A percentile compares a stretch with the other conserved stretches of the same genome.
Evolutionary conservation across 495 filamentous ascomycete genomes (phyloP).

Genomic region (Penicillium bialowiezense): DNA sequence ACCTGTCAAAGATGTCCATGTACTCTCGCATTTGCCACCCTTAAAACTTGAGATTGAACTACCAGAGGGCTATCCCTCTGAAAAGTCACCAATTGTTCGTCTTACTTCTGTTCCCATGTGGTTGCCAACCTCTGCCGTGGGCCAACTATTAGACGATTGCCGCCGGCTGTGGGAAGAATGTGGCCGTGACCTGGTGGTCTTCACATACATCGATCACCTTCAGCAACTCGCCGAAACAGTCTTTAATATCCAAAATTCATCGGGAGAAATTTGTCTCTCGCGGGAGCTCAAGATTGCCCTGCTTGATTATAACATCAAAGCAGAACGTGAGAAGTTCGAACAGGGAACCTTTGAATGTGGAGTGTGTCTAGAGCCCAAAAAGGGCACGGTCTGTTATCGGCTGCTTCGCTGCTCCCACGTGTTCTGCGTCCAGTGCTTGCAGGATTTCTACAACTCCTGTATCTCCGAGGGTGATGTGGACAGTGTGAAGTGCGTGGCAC

Average conservation of each 20-base stretch:
- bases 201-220: slow-evolving; percentile 80
- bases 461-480: slow-evolving; percentile 83
- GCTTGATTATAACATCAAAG: slow-evolving; percentile 74
- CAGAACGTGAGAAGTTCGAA: slow-evolving; percentile 71
- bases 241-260: slow-evolving; percentile 64
- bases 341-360: slow-evolving; percentile 86
- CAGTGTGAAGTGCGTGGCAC: slow-evolving; percentile 71
- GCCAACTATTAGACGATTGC: slow-evolving; percentile 59
- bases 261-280: slow-evolving; percentile 36
- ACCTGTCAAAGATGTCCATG: slow-evolving; percentile 50
- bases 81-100: slow-evolving; percentile 61
- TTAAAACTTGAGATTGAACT: slow-evolving; percentile 66
- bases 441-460: slow-evolving; percentile 83
- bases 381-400: slow-evolving; percentile 75
- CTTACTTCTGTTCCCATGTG: slow-evolving; percentile 67
- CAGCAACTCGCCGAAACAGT: slow-evolving; percentile 74
- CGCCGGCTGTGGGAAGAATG: slow-evolving; percentile 76
- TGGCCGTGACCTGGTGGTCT: slow-evolving; percentile 74
- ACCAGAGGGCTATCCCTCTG: slow-evolving; percentile 71
- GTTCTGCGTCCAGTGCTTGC: slow-evolving; percentile 81
- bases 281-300: slow-evolving; percentile 66
- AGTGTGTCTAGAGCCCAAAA: slow-evolving; percentile 91
- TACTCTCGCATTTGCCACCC: slow-evolving; percentile 73
- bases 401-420: slow-evolving; percentile 82
- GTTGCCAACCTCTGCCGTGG: slow-evolving; percentile 60